phyloP scores from a whole-genome alignment of 768 basidiomycete genomes.

The Clitopilus passeckerianus region DNA sequence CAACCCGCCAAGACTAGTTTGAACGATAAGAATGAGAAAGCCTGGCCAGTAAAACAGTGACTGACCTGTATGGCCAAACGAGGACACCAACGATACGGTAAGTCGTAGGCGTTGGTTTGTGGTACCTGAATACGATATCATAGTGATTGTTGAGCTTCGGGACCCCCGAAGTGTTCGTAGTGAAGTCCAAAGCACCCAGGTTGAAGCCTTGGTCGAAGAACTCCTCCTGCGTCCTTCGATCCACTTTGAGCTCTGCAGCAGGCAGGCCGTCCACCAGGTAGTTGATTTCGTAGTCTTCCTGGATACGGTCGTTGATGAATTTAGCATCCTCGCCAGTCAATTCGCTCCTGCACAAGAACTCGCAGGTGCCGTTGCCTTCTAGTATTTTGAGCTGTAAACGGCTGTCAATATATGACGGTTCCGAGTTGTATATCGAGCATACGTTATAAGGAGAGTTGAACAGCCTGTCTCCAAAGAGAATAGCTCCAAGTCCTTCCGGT shows the following conservation, averaged over 20 bases:
- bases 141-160: constrained; percentile 93
- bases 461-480: constrained; percentile 95
- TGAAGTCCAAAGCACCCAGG: constrained; percentile 63
- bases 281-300: constrained; percentile 89
- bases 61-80: constrained; percentile 61
- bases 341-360: constrained; percentile 57
- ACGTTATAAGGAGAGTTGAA: constrained; percentile 89
- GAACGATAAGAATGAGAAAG: not conserved
- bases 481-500: constrained; percentile 86
- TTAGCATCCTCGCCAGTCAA: constrained; percentile 71
- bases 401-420: not conserved
- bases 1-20: constrained; percentile 54
- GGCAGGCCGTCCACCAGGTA: constrained; percentile 95
- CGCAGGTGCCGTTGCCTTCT: constrained; percentile 69
- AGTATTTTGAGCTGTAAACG: constrained; percentile 79
- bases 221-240: constrained; percentile 70
- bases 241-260: constrained; percentile 87
- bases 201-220: constrained; percentile 96
- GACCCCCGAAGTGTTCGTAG: constrained; percentile 23
- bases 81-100: constrained; percentile 90
- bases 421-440: constrained; percentile 17
- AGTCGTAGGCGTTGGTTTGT: constrained; percentile 60
- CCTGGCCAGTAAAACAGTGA: not conserved
- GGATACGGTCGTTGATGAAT: constrained; percentile 89
- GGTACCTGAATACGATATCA: constrained; percentile 81